Percentiles rank a stretch among this genome's conserved stretches.
These are phyloP conservation scores for Ophiostoma quercus DNA, from an alignment of 2,329 filamentous ascomycete species.

Conservation along the genomic window DNA sequence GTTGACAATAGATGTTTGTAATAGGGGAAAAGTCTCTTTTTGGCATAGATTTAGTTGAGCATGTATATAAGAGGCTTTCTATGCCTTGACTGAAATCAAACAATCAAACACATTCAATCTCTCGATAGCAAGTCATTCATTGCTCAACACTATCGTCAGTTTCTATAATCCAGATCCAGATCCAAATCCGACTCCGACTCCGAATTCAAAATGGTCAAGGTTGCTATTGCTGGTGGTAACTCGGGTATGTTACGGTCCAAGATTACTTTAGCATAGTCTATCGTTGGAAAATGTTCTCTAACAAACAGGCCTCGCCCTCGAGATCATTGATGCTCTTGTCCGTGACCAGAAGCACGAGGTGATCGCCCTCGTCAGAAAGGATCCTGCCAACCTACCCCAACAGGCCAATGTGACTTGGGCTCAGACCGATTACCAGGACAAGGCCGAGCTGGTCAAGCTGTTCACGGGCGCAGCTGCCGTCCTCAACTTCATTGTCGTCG, in stretches of 20 bases:
- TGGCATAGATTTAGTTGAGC: not conserved
- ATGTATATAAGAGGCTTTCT: not conserved
- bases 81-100: not conserved
- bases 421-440: conserved; percentile 21
- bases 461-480: conserved; percentile 20
- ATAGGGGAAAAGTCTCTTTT: not conserved
- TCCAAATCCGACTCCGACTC: not conserved
- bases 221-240: not conserved
- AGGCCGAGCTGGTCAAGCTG: conserved; percentile 21
- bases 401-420: conserved; percentile 18
- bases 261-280: not conserved
- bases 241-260: not conserved
- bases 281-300: not conserved
- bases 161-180: not conserved
- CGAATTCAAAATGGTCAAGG: not conserved
- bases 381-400: conserved; percentile 17
- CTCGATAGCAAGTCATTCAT: not conserved
- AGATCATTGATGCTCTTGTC: conserved; percentile 21
- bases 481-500: conserved; percentile 23
- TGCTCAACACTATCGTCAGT: not conserved
- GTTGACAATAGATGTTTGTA: not conserved
- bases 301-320: conserved; percentile 18
- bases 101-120: not conserved
- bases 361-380: conserved; percentile 16
- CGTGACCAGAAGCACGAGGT: conserved; percentile 20